phyloP scores from a whole-genome alignment of 2,329 filamentous ascomycete genomes.

The Lomentospora prolificans region DNA sequence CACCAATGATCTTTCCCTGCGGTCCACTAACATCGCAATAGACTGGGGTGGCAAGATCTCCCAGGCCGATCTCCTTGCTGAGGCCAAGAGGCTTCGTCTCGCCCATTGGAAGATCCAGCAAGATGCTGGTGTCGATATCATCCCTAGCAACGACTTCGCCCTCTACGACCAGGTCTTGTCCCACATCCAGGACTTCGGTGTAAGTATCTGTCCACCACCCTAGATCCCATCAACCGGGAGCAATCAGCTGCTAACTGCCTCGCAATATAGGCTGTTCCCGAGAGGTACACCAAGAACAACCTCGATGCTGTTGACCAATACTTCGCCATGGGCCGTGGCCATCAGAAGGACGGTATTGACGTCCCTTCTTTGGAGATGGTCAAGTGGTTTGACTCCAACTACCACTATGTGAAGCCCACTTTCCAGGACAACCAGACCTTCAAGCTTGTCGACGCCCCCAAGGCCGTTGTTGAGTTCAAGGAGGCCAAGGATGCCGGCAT shows the following conservation, averaged over 20 bases:
- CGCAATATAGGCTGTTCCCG: slow-evolving; percentile 74
- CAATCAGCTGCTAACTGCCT: slow-evolving; percentile 1
- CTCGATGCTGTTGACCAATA: slow-evolving; percentile 89
- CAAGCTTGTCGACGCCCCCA: slow-evolving; percentile 77
- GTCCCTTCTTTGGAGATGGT: slow-evolving; percentile 97
- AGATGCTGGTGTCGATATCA: slow-evolving; percentile 92
- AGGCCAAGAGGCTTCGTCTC: slow-evolving; percentile 93
- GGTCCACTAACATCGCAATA: slow-evolving; percentile 11
- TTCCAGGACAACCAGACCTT: slow-evolving; percentile 95
- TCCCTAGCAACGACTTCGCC: slow-evolving; percentile 99
- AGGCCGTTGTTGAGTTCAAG: slow-evolving; percentile 88
- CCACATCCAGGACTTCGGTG: slow-evolving; percentile 96
- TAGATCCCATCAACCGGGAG: background rate
- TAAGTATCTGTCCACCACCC: slow-evolving; percentile 36
- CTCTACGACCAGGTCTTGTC: slow-evolving; percentile 96
- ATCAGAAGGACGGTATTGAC: slow-evolving; percentile 90
- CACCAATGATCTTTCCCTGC: background rate
- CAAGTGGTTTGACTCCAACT: slow-evolving; percentile 99
- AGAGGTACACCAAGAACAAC: slow-evolving; percentile 85
- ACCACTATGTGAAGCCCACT: slow-evolving; percentile 99
- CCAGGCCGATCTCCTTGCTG: slow-evolving; percentile 77
- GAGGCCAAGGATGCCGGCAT: slow-evolving; percentile 98
- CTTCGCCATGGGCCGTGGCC: slow-evolving; percentile 99
- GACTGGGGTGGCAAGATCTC: slow-evolving; percentile 91
- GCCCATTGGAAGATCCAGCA: slow-evolving; percentile 99